Evolutionary conservation across 2,329 filamentous ascomycete species (phyloP), one percentile per base, ranked within the genome.

Genomic region (Blumeria graminis): DNA sequence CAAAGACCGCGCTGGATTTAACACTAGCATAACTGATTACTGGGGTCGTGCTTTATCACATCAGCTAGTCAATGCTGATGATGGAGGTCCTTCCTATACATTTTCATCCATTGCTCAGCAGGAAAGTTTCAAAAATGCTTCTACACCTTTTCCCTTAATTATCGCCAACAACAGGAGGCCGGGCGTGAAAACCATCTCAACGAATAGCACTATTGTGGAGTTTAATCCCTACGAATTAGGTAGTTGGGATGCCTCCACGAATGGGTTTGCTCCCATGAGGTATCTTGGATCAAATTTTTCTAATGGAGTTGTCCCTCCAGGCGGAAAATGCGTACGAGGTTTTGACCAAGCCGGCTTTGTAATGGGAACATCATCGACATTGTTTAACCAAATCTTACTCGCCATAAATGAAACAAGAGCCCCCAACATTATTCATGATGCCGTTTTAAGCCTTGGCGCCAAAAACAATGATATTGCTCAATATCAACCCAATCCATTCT

Each of bases 41-140:
- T 94, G 88, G 83, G 86, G 85, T 33, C 82, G 88, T 57, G 85
- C 85, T 51, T 74, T 94, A n/a, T 82, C 82, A 1, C 93, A 84
- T 69, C 88, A 94, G 69, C 76, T 94, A 52, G 76, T 94, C 65
- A 84, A 90, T 65, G 83, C 78, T 6, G 75, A 74, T 0, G 70
- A 84, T 59, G 89, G 88, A 41, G 88, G 86, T 0, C 78, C 82
- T 13, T 74, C 72, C 13, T 88, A 83, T 64, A 94, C 88, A 3
- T 94, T 82, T 71, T 93, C 86, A 3, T 92, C 86, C 3, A 84
- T 89, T 61, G 76, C 80, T 7, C 65, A 78, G 46, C 74, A 77
- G 16, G 64, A 74, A 1, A 72, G 74, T n/a, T 90, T 90, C 67
- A 68, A 71, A 1, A 69, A 73, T 13, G 85, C 75, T 16, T 70